Evolutionary conservation across 1,139 yeast genomes (phyloP).

Genomic region (Debaryomyces sp.): DNA sequence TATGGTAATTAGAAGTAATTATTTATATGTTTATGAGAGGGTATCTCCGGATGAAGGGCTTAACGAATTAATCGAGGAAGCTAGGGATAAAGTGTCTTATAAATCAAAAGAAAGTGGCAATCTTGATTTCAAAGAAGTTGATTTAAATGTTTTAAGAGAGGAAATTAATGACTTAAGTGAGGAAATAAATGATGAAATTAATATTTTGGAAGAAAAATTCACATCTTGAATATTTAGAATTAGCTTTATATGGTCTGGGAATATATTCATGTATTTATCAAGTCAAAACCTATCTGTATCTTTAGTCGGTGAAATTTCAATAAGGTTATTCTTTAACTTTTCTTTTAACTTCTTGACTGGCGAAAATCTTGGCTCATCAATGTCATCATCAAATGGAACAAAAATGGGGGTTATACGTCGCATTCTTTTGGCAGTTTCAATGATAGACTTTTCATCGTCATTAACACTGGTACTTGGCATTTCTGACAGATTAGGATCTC

Average conservation of each 20-base stretch:
- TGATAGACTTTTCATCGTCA: constrained; percentile 22
- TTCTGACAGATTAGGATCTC: background rate
- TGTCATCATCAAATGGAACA: constrained; percentile 37
- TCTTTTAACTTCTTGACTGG: constrained; percentile 35
- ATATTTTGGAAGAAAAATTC: constrained; percentile 14
- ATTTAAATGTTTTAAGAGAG: constrained; percentile 14
- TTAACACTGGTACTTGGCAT: background rate
- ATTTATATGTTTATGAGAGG: constrained; percentile 35
- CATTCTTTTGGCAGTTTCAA: constrained; percentile 42
- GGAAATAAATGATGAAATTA: too few species aligned
- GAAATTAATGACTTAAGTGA: constrained; percentile 20
- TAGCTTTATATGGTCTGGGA: background rate
- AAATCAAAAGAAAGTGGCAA: background rate
- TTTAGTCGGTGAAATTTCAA: constrained; percentile 5
- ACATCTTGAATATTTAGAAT: background rate
- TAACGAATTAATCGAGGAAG: background rate
- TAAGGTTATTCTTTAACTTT: constrained; percentile 16
- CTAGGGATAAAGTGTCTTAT: background rate
- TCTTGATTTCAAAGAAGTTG: constrained; percentile 7
- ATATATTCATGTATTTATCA: background rate
- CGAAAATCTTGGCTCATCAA: constrained; percentile 32
- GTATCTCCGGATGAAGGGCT: constrained; percentile 3
- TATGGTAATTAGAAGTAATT: constrained; percentile 27
- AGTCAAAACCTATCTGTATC: background rate
- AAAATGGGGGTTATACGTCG: constrained; percentile 43